Evolutionary conservation across 2,329 filamentous ascomycete genomes (phyloP), one percentile per base, ranked within the genome.

Genomic region (Cercospora canescens): DNA sequence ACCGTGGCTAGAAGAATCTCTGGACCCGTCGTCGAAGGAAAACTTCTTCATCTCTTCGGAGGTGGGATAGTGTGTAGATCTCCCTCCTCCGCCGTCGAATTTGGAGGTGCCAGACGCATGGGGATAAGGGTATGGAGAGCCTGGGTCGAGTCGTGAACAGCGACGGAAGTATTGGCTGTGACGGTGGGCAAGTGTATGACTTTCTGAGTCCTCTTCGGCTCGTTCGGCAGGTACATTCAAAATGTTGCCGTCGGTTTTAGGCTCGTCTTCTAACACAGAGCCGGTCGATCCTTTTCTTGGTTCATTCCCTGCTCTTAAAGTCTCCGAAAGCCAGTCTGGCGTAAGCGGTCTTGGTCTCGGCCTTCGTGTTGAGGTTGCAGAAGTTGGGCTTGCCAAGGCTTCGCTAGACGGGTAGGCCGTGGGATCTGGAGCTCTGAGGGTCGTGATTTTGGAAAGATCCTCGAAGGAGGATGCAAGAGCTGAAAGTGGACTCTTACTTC

Each of bases 261-360:
- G 16, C 52, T 30, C 16, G 7, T 55, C 52, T 32, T 55, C 30
- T 55, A 11, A 16, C 28, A 55, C 26, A 16, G 26, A 21, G 18
- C 9, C 28, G 18, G 28, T n/a, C 1, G 52, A 56, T 3, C 18
- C n/a, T 18, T 56, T 21, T 3, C 52, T 34, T 52, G 45, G 4
- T 52, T 12, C 24, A 14, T 21, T 50, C 16, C 41, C 64, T 7
- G 55, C 61, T 35, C 58, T 34, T 7, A 62, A 18, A n/a, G 30
- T 62, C 60, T 55, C 60, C 7, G 60, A 50, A 34, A 56, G 32
- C 60, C 60, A 56, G 24, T 62, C 60, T 14, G 60, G 50, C 35
- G 32, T 30, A 8, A 56, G 34, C 41, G 60, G 32, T 39, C 50
- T 32, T 12, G 60, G 48, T 21, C 50, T 54, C 4, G 60, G 21